Percentiles rank a stretch among this genome's conserved stretches.
Conservation (phyloP, 1,139 yeast genomes). For the Trichomonascaceae sp. region DNA sequence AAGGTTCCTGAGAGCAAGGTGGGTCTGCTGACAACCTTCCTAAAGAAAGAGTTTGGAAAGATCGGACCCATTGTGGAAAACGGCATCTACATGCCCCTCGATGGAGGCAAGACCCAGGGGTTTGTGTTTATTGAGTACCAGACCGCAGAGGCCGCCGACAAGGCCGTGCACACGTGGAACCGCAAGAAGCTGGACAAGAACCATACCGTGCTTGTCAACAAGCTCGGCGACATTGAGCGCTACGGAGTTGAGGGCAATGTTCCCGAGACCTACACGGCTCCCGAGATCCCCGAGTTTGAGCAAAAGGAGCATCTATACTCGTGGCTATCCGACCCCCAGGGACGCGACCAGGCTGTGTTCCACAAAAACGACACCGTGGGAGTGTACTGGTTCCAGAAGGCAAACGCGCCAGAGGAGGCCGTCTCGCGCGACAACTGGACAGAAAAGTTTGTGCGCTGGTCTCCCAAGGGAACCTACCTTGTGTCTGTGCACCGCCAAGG, state of each 20-base stretch:
- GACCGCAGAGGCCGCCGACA: constrained; percentile 52
- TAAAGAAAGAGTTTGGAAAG: constrained; percentile 62
- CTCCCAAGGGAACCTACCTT: constrained; percentile 86
- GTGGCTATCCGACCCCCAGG: constrained; percentile 83
- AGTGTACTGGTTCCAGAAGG: constrained; percentile 76
- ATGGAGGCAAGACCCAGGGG: constrained; percentile 75
- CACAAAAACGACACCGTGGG: constrained; percentile 76
- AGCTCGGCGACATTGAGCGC: constrained; percentile 72
- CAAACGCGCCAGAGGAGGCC: constrained; percentile 61
- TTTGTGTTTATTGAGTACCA: constrained; percentile 78
- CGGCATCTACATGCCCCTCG: constrained; percentile 66
- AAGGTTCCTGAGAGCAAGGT: constrained; percentile 84
- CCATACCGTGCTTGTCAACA: constrained; percentile 80
- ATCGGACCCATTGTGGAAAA: constrained; percentile 56
- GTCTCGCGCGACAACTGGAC: constrained; percentile 80
- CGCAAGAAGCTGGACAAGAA: constrained; percentile 88
- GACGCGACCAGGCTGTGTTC: constrained; percentile 81
- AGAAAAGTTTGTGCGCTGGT: constrained; percentile 74
- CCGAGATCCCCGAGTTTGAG: constrained; percentile 55
- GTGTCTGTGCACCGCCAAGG: constrained; percentile 91
- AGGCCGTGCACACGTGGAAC: constrained; percentile 69
- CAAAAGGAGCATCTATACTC: constrained; percentile 71
- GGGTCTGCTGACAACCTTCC: constrained; percentile 71
- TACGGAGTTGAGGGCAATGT: constrained; percentile 60
- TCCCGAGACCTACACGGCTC: constrained; percentile 53